A percentile compares a stretch with the other conserved stretches of the same genome.
Evolutionary conservation across 2,329 filamentous ascomycete genomes (phyloP).

Genomic region (Alternaria sp.): DNA sequence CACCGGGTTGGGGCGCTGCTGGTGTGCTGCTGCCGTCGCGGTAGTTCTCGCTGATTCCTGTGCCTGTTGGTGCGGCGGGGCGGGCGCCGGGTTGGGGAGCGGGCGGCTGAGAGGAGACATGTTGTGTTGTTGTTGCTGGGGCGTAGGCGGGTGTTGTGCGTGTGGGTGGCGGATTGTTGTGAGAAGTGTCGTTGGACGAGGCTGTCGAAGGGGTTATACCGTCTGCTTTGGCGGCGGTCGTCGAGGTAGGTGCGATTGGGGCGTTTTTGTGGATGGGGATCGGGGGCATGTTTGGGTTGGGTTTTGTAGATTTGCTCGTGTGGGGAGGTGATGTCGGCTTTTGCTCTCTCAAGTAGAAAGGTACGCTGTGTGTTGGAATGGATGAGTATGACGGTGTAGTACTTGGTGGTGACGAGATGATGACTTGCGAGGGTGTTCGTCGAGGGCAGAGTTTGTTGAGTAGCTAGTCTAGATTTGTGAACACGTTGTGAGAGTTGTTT

Average conservation of each 20-base stretch:
- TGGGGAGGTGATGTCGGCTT: not conserved
- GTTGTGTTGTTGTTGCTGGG: slow-evolving; percentile 44
- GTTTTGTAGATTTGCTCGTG: not conserved
- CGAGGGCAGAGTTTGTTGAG: too few relatives aligned
- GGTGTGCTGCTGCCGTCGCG: slow-evolving; percentile 29
- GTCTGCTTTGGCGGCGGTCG: slow-evolving; percentile 48
- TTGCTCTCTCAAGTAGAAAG: not conserved
- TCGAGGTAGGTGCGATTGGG: slow-evolving; percentile 55
- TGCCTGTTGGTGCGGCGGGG: slow-evolving; percentile 33
- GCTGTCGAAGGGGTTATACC: slow-evolving; percentile 51
- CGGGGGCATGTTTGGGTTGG: slow-evolving; percentile 52
- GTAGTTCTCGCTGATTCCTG: slow-evolving; percentile 7
- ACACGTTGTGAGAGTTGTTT: slow-evolving; percentile 9
- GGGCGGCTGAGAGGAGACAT: slow-evolving; percentile 34
- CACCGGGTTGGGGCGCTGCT: slow-evolving; percentile 50
- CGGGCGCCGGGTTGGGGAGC: slow-evolving; percentile 54
- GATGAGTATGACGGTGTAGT: not conserved
- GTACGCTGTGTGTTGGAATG: not conserved
- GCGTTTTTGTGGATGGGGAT: slow-evolving; percentile 58
- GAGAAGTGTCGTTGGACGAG: slow-evolving; percentile 21
- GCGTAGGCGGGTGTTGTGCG: slow-evolving; percentile 41
- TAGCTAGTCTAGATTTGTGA: not conserved
- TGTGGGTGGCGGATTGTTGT: slow-evolving; percentile 43
- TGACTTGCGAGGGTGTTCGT: not conserved
- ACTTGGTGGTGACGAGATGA: not conserved